Evolutionary conservation across 2,329 filamentous ascomycete genomes (phyloP).

Genomic region (Camptophora hylomeconis): DNA sequence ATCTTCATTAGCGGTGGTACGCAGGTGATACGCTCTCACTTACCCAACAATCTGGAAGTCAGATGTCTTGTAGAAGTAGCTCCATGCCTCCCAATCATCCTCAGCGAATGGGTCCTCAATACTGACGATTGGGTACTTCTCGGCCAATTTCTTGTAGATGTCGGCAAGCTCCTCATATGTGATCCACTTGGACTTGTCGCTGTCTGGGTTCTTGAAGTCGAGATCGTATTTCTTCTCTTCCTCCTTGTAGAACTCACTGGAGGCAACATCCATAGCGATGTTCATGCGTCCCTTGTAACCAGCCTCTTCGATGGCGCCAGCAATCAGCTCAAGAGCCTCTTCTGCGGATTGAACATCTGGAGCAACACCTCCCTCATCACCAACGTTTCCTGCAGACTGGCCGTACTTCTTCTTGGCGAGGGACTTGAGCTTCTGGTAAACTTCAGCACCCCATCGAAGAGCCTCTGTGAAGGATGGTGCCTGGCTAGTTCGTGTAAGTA

Average conservation of each 20-base stretch:
- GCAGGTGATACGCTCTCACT: conserved; percentile 6
- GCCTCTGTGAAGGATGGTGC: conserved; percentile 90
- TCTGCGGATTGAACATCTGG: conserved; percentile 95
- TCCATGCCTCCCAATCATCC: conserved; percentile 99
- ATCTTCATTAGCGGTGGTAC: too few relatives aligned
- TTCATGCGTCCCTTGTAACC: conserved; percentile 94
- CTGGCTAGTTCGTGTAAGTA: conserved; percentile 36
- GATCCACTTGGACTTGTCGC: conserved; percentile 92
- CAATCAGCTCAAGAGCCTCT: conserved; percentile 94
- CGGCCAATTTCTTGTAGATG: conserved; percentile 72
- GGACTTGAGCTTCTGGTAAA: conserved; percentile 94
- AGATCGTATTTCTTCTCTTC: conserved; percentile 99
- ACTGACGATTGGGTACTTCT: conserved; percentile 97
- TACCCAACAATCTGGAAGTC: conserved; percentile 87
- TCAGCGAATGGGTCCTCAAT: conserved; percentile 99
- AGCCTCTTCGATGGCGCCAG: conserved; percentile 81
- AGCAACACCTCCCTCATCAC: conserved; percentile 98
- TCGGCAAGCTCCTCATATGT: conserved; percentile 94
- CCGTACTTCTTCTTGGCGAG: conserved; percentile 99
- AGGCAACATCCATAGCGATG: conserved; percentile 98
- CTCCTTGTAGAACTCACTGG: conserved; percentile 97
- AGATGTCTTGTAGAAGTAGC: conserved; percentile 99
- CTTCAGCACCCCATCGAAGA: conserved; percentile 90
- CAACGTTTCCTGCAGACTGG: conserved; percentile 96
- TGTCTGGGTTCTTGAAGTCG: conserved; percentile 99